Conservation (phyloP, 305 asterid species). For the Rubia balearica region DNA sequence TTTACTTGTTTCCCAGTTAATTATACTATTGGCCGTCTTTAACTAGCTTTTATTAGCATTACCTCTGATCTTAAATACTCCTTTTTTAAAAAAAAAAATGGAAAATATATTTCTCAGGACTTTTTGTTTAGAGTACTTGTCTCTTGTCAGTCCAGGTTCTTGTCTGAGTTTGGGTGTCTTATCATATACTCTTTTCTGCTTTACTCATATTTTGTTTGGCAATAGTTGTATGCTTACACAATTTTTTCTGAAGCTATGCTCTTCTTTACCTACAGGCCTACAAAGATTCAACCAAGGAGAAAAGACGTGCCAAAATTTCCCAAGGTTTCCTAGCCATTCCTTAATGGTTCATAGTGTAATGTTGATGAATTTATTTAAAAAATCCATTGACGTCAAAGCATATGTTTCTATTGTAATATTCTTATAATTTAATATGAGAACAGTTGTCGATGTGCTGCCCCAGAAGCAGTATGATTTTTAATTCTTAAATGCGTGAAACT, state of each 20-base stretch:
- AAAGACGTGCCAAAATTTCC: conserved; percentile 75
- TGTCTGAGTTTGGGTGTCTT: background rate
- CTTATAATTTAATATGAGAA: background rate
- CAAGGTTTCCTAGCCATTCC: conserved; percentile 45
- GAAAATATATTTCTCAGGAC: background rate
- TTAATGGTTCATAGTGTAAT: conserved; percentile 6
- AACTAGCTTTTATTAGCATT: background rate
- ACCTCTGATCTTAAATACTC: background rate
- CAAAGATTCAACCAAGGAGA: conserved; percentile 84
- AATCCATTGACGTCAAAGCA: background rate
- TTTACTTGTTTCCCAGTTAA: background rate
- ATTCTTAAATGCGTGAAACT: background rate
- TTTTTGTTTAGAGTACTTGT: background rate
- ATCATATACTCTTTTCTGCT: background rate
- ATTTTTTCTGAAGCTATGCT: background rate
- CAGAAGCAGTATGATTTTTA: background rate
- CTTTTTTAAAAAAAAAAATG: background rate
- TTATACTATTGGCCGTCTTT: background rate
- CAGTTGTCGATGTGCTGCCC: background rate
- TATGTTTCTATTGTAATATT: background rate
- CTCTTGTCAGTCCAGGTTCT: background rate
- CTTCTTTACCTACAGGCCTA: conserved; percentile 50
- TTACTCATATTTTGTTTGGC: background rate
- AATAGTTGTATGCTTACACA: background rate
- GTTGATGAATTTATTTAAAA: conserved; percentile 1